phyloP scores from a whole-genome alignment of 805 yeast species.

The Lachancea kluyveri region DNA sequence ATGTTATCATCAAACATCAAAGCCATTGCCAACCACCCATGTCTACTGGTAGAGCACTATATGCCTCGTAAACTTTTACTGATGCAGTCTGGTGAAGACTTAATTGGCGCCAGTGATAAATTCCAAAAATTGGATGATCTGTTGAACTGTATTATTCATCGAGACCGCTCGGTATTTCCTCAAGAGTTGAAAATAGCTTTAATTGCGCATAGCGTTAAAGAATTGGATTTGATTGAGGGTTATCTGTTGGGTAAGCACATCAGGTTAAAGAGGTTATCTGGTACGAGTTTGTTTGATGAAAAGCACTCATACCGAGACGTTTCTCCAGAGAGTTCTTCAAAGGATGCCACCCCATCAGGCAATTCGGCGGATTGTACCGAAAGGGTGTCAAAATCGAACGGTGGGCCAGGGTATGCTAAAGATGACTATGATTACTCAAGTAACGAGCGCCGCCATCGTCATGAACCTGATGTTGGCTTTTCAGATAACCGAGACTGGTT shows the following conservation, averaged over 20 bases:
- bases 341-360: conserved; percentile 3
- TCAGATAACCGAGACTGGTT: conserved; percentile 29
- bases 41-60: conserved; percentile 68
- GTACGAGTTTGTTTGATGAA: conserved; percentile 48
- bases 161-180: conserved; percentile 9
- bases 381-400: conserved; percentile 3
- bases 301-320: conserved; percentile 14
- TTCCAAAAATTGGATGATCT: conserved; percentile 48
- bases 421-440: conserved; percentile 27
- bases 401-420: conserved; percentile 17
- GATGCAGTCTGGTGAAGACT: conserved; percentile 55
- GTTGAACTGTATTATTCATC: conserved; percentile 19
- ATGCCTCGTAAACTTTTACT: conserved; percentile 63
- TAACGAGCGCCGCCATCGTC: conserved; percentile 19
- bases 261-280: conserved; percentile 61
- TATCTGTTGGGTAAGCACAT: conserved; percentile 65
- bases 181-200: conserved; percentile 31
- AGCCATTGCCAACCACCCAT: conserved; percentile 59
- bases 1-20: conserved; percentile 35
- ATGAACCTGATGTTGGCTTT: no score
- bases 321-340: conserved; percentile 2
- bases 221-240: conserved; percentile 74
- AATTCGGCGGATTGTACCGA: background rate
- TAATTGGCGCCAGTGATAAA: conserved; percentile 53
- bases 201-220: conserved; percentile 58